phyloP scores from a whole-genome alignment of 805 yeast species.

The Lipomyces yamanashiensis region DNA sequence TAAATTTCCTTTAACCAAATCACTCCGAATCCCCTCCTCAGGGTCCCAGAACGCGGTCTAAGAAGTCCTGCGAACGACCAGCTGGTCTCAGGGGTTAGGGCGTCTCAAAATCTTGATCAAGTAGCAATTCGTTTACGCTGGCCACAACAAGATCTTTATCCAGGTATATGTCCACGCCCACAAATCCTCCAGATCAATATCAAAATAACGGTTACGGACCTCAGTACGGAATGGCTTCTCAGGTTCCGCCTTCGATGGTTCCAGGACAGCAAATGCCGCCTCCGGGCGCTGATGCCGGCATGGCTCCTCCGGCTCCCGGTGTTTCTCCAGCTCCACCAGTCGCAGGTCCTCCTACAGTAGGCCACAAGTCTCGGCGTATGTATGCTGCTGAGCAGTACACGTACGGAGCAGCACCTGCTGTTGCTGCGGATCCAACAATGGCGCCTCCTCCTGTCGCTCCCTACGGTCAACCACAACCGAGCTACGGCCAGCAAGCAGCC shows the following conservation, averaged over 20 bases:
- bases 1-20: background rate
- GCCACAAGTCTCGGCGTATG: constrained; percentile 47
- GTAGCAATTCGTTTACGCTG: background rate
- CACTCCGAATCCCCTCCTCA: background rate
- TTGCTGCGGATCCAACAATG: constrained; percentile 30
- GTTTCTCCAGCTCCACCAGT: constrained; percentile 6
- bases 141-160: background rate
- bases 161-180: constrained; percentile 10
- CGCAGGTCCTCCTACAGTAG: background rate
- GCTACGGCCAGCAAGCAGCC: constrained; percentile 21
- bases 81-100: constrained; percentile 19
- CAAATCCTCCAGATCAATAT: constrained; percentile 15
- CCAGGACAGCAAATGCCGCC: constrained; percentile 11
- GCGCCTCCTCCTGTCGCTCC: constrained; percentile 9
- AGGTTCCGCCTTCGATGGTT: constrained; percentile 11
- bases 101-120: background rate
- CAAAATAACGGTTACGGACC: constrained; percentile 21
- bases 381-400: constrained; percentile 56
- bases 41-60: background rate
- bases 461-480: constrained; percentile 19
- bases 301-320: background rate
- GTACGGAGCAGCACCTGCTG: constrained; percentile 43
- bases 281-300: constrained; percentile 12
- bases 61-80: constrained; percentile 15
- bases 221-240: constrained; percentile 25